Evolutionary conservation across 331 rosid species (phyloP).

Genomic region (Quercus lobata): DNA sequence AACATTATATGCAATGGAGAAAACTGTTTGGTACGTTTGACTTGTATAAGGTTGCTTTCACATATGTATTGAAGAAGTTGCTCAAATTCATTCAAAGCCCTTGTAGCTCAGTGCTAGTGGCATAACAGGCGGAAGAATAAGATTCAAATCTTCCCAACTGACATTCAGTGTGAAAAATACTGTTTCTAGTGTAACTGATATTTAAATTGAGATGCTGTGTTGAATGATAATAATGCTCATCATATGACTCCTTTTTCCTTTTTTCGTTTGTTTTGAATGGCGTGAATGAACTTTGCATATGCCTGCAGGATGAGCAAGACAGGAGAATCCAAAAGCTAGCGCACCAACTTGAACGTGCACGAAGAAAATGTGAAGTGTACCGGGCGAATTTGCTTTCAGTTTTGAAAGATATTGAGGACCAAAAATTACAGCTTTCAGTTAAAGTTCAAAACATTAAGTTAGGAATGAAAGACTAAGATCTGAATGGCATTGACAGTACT

Average conservation of each 20-base stretch:
- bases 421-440: conserved; percentile 19
- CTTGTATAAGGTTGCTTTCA: too few relatives aligned
- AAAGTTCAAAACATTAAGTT: conserved; percentile 18
- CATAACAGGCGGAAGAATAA: too few relatives aligned
- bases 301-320: conserved; percentile 19
- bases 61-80: too few relatives aligned
- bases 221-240: background rate
- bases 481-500: background rate
- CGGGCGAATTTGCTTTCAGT: conserved; percentile 20
- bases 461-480: conserved; percentile 13
- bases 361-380: conserved; percentile 22
- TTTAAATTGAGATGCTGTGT: background rate
- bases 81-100: too few relatives aligned
- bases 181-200: too few relatives aligned
- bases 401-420: conserved; percentile 29
- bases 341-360: conserved; percentile 12
- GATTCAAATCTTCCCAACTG: too few relatives aligned
- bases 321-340: conserved; percentile 18
- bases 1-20: too few relatives aligned
- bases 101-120: too few relatives aligned
- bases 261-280: background rate
- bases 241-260: background rate
- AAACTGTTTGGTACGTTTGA: too few relatives aligned
- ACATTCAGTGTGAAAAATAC: too few relatives aligned
- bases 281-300: background rate